A percentile compares a stretch with the other conserved stretches of the same genome.
Evolutionary conservation across 352 stramenopile species (phyloP).

Genomic region (Phytophthora podocarpi): DNA sequence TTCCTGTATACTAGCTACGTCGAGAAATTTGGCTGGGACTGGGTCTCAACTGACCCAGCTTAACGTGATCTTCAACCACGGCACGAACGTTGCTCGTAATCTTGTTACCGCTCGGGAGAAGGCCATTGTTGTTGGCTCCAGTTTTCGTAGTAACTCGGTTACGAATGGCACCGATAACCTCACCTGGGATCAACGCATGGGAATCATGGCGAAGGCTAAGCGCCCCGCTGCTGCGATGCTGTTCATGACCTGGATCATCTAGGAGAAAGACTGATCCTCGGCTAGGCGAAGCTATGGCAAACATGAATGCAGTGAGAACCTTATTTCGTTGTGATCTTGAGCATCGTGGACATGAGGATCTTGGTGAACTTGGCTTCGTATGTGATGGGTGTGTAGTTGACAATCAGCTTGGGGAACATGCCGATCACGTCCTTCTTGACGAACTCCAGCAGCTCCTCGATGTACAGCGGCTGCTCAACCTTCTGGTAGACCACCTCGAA

Average conservation of each 20-base stretch:
- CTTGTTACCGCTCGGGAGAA: slow-evolving; percentile 14
- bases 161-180: slow-evolving; percentile 31
- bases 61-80: slow-evolving; percentile 26
- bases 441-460: slow-evolving; percentile 89
- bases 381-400: slow-evolving; percentile 60
- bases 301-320: no score
- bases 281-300: no score
- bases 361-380: slow-evolving; percentile 85
- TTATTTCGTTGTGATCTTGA: slow-evolving; percentile 69
- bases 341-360: slow-evolving; percentile 72
- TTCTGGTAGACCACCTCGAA: slow-evolving; percentile 93
- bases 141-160: slow-evolving; percentile 3
- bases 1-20: slow-evolving; percentile 47
- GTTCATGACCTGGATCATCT: slow-evolving; percentile 36
- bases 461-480: slow-evolving; percentile 89
- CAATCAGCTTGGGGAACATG: slow-evolving; percentile 75
- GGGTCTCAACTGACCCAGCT: no score
- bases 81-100: slow-evolving; percentile 13
- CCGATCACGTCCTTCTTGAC: slow-evolving; percentile 85
- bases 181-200: slow-evolving; percentile 36
- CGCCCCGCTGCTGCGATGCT: slow-evolving; percentile 23
- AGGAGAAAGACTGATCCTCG: no score
- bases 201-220: slow-evolving; percentile 23
- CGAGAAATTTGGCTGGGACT: slow-evolving; percentile 44
- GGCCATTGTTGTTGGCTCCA: slow-evolving; percentile 24